These are phyloP conservation scores for Sphagnum fallax DNA, from an alignment of 228 moss, liverwort and hornwort species.

Conservation along the genomic window DNA sequence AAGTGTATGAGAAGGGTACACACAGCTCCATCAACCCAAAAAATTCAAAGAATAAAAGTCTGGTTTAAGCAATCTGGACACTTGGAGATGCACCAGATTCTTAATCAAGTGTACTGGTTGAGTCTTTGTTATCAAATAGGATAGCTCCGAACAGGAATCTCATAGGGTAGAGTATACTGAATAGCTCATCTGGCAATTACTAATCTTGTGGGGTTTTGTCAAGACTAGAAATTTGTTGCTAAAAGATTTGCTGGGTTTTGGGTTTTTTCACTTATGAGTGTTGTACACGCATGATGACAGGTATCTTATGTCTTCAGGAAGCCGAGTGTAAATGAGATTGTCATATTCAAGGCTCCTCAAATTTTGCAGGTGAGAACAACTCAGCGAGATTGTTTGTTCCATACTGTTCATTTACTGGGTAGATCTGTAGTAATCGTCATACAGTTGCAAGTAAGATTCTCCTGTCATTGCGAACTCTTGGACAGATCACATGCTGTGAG, in stretches of 20 bases:
- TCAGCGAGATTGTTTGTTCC: too few species aligned
- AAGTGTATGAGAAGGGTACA: too few species aligned
- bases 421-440: too few species aligned
- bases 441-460: too few species aligned
- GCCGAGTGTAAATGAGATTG: constrained; percentile 59
- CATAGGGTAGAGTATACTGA: not conserved
- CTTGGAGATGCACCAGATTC: not conserved
- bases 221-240: too few species aligned
- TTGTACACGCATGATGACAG: constrained; percentile 12
- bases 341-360: constrained; percentile 64
- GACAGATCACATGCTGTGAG: too few species aligned
- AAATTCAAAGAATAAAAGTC: too few species aligned
- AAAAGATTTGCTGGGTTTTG: not conserved
- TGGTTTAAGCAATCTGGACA: not conserved
- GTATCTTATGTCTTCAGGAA: constrained; percentile 65
- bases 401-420: too few species aligned
- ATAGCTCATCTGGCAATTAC: not conserved
- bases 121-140: not conserved
- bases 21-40: too few species aligned
- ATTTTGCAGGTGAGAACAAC: not conserved
- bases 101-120: not conserved
- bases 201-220: not conserved
- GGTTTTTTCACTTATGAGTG: too few species aligned
- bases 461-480: too few species aligned
- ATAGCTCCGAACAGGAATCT: not conserved